These are phyloP conservation scores for Pyrenopolyporus hunteri DNA, from an alignment of 495 filamentous ascomycete species.

Conservation along the genomic window DNA sequence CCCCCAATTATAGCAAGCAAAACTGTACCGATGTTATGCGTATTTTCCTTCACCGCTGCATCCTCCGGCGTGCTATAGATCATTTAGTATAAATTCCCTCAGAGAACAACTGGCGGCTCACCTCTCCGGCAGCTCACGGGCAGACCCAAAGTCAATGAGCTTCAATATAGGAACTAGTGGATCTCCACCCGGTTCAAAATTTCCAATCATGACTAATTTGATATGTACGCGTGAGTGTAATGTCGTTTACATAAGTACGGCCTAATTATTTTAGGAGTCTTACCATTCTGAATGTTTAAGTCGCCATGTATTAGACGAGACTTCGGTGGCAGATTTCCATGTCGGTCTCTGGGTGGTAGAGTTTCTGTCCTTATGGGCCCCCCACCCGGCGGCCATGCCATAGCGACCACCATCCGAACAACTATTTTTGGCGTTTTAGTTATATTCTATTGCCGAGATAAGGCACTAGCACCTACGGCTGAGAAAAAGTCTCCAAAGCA, in stretches of 20 bases:
- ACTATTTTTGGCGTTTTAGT: constrained; percentile 8
- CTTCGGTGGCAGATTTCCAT: constrained; percentile 11
- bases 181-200: constrained; percentile 19
- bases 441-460: not conserved
- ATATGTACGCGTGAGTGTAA: not conserved
- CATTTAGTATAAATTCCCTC: not conserved
- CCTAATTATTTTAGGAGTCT: too few relatives aligned
- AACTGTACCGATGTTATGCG: constrained; percentile 8
- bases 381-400: constrained; percentile 32
- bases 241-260: not conserved
- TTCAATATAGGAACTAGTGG: constrained; percentile 11
- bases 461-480: constrained; percentile 14
- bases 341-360: constrained; percentile 3
- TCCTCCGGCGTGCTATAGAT: not conserved
- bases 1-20: constrained; percentile 31
- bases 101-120: not conserved
- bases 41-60: constrained; percentile 8
- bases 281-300: constrained; percentile 31
- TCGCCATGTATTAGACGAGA: constrained; percentile 26
- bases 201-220: constrained; percentile 30
- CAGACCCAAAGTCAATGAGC: constrained; percentile 35
- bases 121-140: constrained; percentile 2
- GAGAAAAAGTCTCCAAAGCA: constrained; percentile 36
- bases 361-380: not conserved
- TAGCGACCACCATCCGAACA: constrained; percentile 27